These are phyloP conservation scores for Stachybotrys chlorohalonatus DNA, from an alignment of 2,329 filamentous ascomycete species.

Conservation along the genomic window DNA sequence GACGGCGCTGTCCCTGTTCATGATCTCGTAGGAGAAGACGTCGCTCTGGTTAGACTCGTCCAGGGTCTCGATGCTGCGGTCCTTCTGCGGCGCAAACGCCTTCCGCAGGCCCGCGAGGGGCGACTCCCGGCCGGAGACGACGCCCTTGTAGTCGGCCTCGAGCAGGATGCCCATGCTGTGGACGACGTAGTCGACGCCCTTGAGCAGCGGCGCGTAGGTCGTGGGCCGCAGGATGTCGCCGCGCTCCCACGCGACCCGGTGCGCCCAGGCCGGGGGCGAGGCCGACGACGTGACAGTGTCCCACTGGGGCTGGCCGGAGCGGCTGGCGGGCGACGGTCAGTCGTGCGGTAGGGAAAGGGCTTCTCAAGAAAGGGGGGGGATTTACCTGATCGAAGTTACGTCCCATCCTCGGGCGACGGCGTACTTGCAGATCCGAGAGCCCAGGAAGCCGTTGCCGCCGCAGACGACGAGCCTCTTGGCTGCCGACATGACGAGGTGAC, in stretches of 20 bases:
- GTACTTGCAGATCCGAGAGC: conserved; percentile 81
- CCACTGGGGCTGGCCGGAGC: conserved; percentile 86
- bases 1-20: conserved; percentile 89
- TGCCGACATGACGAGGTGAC: conserved; percentile 36
- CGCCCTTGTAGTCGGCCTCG: conserved; percentile 95
- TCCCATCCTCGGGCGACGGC: conserved; percentile 82
- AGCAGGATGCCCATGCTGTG: conserved; percentile 95
- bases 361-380: not conserved
- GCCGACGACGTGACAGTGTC: conserved; percentile 62
- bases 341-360: not conserved
- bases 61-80: conserved; percentile 53
- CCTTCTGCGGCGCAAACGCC: conserved; percentile 63
- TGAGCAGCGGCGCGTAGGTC: conserved; percentile 69
- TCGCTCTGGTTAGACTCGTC: conserved; percentile 57
- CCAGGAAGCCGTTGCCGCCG: conserved; percentile 88
- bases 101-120: conserved; percentile 69
- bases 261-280: conserved; percentile 69
- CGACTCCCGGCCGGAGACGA: conserved; percentile 74
- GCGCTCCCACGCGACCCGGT: conserved; percentile 75
- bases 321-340: conserved; percentile 41
- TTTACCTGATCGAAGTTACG: conserved; percentile 83
- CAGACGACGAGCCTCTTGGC: conserved; percentile 81
- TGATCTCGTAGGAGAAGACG: conserved; percentile 89
- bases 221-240: conserved; percentile 79
- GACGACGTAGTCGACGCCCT: conserved; percentile 73